These are phyloP conservation scores for fission yeast (Schizosaccharomyces pombe) DNA, from an alignment of 805 yeast genomes.

Conservation along the genomic window ASM294v3 CU329670.1:4608501-4609000, in stretches of 20 bases:
- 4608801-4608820: background rate
- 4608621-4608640: background rate
- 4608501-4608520: background rate
- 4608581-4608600: background rate
- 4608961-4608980: background rate
- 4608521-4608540: background rate
- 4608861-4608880: background rate
- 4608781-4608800: background rate
- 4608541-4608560: slow-evolving; percentile 1
- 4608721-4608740: background rate
- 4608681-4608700: background rate
- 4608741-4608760: background rate
- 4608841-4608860: background rate
- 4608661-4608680: background rate
- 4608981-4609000: background rate
- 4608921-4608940: background rate
- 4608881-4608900: background rate
- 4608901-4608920: background rate
- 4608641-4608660: background rate
- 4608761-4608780: background rate
- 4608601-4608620: background rate
- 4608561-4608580: background rate
- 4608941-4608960: background rate
- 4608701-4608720: background rate
- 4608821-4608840: background rate